Base-by-base conservation (phyloP, 345 rosid species). In the Durio zibethinus region DNA sequence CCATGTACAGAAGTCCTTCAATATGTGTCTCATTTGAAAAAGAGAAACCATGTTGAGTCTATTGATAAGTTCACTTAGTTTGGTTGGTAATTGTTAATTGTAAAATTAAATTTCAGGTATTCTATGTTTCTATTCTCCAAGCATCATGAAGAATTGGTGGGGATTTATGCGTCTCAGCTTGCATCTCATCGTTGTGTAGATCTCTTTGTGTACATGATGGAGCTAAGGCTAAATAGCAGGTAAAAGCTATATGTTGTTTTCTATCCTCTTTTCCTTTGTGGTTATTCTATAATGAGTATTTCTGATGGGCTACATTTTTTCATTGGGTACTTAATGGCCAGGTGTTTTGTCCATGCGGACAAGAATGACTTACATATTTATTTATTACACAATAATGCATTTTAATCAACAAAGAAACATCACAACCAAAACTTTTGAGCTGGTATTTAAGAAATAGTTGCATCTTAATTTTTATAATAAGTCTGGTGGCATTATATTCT, bases 201-300 rank as follows among this genome's bases (percentile, higher is more conserved):
- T 81, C 97, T 96, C 80, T 96, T 92, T 80, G 98, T 94, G 81
- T 95, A 93, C 87, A 93, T 96, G 99, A 96, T 96, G 99, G 99
- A 93, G 83, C 85, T 88, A 79, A 87, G 99, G 91, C 78, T 93
- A 74, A 84, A 88, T 76, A 88, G 95, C 93, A 93, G 99, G 99
- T 93, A 83, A 40, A 15, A 7, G 31, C 50, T 11, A 10, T 54
- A 8, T 68, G 56, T 2, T 21, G 10, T 62, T 54, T 5, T 10
- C 56, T 57, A 1, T 63, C 68, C 31, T 4, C 29, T 62, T 21
- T 54, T 67, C n/a, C 72, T 77, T 61, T 31, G 38, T 14, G 10
- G 65, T 54, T 68, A 18, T 65, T 38, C 31, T 9, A 16, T n/a
- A 48, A 10, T 10, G 59, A 47, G 59, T 45, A 69, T 69, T 45